phyloP scores from a whole-genome alignment of 306 rosid species.

The Cucumis cinereus region DNA sequence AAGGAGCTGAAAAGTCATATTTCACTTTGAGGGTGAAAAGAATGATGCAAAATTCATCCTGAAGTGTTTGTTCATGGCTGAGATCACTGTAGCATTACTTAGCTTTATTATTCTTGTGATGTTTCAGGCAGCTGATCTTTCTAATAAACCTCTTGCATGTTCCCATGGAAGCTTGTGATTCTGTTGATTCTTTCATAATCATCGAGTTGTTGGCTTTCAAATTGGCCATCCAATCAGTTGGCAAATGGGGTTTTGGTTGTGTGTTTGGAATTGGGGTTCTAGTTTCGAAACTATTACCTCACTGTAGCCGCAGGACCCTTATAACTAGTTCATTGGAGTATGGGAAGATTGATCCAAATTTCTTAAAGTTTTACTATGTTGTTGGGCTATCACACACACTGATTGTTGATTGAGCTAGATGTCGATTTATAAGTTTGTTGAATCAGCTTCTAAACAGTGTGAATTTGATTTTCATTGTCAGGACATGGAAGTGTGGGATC shows the following conservation, averaged over 20 bases:
- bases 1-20: not conserved
- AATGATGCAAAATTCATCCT: not conserved
- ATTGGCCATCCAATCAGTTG: not conserved
- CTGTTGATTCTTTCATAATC: not conserved
- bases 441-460: not conserved
- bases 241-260: not conserved
- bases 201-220: not conserved
- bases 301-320: not conserved
- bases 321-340: not conserved
- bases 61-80: not conserved
- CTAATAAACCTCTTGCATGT: not conserved
- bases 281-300: not conserved
- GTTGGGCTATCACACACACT: not conserved
- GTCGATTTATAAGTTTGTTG: not conserved
- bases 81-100: not conserved
- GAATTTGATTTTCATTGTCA: not conserved
- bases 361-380: not conserved
- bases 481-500: constrained; percentile 8
- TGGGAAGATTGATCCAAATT: not conserved
- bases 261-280: not conserved
- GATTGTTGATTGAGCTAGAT: not conserved
- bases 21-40: not conserved
- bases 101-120: not conserved
- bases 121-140: not conserved
- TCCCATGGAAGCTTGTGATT: not conserved